Base-by-base conservation (phyloP, 2,329 filamentous ascomycete genomes). In the Verticillium albo-atrum region DNA sequence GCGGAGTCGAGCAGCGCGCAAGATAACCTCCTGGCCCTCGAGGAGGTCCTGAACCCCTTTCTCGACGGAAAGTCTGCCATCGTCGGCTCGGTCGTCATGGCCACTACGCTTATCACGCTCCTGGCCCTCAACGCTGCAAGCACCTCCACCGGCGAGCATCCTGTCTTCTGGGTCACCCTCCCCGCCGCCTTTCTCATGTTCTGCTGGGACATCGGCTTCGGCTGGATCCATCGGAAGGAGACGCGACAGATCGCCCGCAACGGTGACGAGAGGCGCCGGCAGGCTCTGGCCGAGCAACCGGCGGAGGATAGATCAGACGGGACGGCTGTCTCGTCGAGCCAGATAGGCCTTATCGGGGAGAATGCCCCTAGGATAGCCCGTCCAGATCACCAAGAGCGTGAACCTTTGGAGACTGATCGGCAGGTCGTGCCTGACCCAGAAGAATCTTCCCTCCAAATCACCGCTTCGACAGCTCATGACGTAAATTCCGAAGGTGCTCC, bases 1-100 rank as follows among this genome's bases (percentile, higher is more conserved):
- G 73, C 3, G 81, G 9, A 2, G 87, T 62, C 42, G 7, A 23
- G n/a, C n/a, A 14, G 9, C 42, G 23, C 42, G 9, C 20, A n/a
- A 20, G 10, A n/a, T 4, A 12, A 47, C 9, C 71, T 82, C 0
- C 72, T 88, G 0, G 86, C 86, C 0, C 79, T 91, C 0, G 87
- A 89, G 63, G 88, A 91, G 66, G 89, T 91, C 65, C 83, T 91
- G 81, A 90, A 91, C 62, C 89, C 89, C 0, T 91, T 88, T 59
- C 71, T 91, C 0, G 88, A 91, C 67, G 88, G 84, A 63, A 74
- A 77, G 4, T 84, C 88, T 7, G 89, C 89, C 0, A 74, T 76
- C 0, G 86, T 90, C 58, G 88, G 88, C 1, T 83, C 80, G 0
- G 63, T 84, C 5, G 77, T 91, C 58, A 91, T 91, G 87, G 80